Evolutionary conservation across 768 basidiomycete genomes (phyloP).

Genomic region (Leccinum disarticulatum): DNA sequence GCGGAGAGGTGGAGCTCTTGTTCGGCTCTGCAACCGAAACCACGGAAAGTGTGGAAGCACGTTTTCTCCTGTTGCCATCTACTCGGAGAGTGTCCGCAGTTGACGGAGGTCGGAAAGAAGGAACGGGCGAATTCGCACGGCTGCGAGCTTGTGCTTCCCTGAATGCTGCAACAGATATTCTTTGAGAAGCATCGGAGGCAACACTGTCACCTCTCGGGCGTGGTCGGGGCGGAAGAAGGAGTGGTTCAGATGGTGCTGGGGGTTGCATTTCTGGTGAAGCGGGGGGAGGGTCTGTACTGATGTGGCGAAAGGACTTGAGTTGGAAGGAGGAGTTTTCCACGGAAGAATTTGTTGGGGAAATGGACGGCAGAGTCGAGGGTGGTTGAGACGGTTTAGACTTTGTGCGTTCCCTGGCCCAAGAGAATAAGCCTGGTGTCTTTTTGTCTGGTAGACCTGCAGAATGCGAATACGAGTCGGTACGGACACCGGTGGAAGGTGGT

Average conservation of each 20-base stretch:
- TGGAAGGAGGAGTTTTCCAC: constrained; percentile 49
- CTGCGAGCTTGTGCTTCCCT: constrained; percentile 73
- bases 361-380: constrained; percentile 37
- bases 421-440: constrained; percentile 37
- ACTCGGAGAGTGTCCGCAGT: constrained; percentile 31
- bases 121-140: constrained; percentile 57
- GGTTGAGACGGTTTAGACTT: constrained; percentile 30
- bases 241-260: constrained; percentile 24
- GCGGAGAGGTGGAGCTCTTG: constrained; percentile 10
- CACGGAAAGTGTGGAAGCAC: constrained; percentile 32
- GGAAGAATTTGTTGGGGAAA: constrained; percentile 24
- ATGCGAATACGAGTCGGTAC: constrained; percentile 5
- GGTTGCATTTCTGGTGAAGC: constrained; percentile 17
- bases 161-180: constrained; percentile 81
- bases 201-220: constrained; percentile 59
- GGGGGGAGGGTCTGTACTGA: constrained; percentile 47
- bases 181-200: constrained; percentile 65
- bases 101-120: constrained; percentile 46
- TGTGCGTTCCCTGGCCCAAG: constrained; percentile 39
- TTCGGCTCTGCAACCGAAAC: constrained; percentile 19
- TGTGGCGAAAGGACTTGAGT: constrained; percentile 71
- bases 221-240: constrained; percentile 40
- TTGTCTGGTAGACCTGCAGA: constrained; percentile 25
- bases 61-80: constrained; percentile 26
- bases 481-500: constrained; percentile 17